A percentile compares a stretch with the other conserved stretches of the same genome.
Conservation (phyloP, 75 land plant species). For the Cryptomeria japonica region DNA sequence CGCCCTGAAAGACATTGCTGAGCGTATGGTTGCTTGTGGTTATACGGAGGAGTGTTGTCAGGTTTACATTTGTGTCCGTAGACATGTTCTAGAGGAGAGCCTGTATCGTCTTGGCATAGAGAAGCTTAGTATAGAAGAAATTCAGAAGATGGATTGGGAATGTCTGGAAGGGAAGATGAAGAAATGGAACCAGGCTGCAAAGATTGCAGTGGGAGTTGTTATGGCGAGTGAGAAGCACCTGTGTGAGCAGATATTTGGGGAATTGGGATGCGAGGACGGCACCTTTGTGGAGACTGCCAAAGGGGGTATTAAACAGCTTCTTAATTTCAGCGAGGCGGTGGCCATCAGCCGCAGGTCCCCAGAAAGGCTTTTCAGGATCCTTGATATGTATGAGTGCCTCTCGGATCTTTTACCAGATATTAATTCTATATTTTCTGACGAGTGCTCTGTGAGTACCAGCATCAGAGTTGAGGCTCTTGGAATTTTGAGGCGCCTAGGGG, state of each 20-base stretch:
- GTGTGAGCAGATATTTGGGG: slow-evolving; percentile 65
- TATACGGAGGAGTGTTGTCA: slow-evolving; percentile 53
- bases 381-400: slow-evolving; percentile 79
- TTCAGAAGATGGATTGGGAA: slow-evolving; percentile 59
- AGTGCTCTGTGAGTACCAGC: slow-evolving; percentile 19
- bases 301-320: slow-evolving; percentile 56
- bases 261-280: slow-evolving; percentile 15
- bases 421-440: slow-evolving; percentile 38
- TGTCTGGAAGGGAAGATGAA: slow-evolving; percentile 45
- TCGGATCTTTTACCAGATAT: slow-evolving; percentile 41
- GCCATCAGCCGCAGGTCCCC: slow-evolving; percentile 65
- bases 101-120: slow-evolving; percentile 54
- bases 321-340: slow-evolving; percentile 82
- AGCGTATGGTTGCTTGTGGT: slow-evolving; percentile 41
- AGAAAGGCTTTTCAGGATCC: slow-evolving; percentile 85
- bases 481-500: slow-evolving; percentile 41
- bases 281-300: slow-evolving; percentile 55
- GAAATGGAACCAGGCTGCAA: slow-evolving; percentile 76
- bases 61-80: slow-evolving; percentile 39
- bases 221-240: slow-evolving; percentile 63
- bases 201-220: slow-evolving; percentile 51
- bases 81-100: slow-evolving; percentile 52
- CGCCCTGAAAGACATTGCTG: slow-evolving; percentile 48
- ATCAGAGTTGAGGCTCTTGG: slow-evolving; percentile 51
- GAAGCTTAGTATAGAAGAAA: slow-evolving; percentile 55